Base-by-base conservation (phyloP, 1,284 basidiomycete genomes). In the Cryptococcus maquisensis region DNA sequence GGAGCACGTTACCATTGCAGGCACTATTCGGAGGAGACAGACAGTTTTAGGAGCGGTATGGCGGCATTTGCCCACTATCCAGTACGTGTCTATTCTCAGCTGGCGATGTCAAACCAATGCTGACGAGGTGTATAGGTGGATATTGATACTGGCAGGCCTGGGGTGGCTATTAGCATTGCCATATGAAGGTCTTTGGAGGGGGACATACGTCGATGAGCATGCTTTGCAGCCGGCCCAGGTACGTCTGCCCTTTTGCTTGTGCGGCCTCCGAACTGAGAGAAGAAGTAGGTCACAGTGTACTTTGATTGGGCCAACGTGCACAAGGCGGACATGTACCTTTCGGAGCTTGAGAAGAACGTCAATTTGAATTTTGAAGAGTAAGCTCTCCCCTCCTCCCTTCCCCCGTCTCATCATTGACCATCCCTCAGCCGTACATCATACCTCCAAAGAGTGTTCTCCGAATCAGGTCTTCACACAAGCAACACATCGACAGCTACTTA, bases 271-370 rank as follows among this genome's bases (percentile, higher is more conserved):
- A 20, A 42, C 38, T 49, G 6, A 13, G 15, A 16, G 16, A 21
- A 15, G 40, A 18, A 6, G n/a, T 41, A 94, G 90, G 90, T 93
- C 23, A 87, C 84, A 54, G 89, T 87, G 12, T 84, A 90, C 66
- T 96, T 86, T 85, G 82, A 82, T 64, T 96, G 93, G 93, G 81
- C 78, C 48, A 86, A 96, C 50, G 94, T 96, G 5, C 85, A 88
- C 60, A 77, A 78, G 47, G 91, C 94, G 4, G 93, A 97, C 72
- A 61, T 65, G 28, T 90, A 90, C 69, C 80, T 95, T 2, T 81
- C 79, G 16, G 77, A 83, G 47, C 72, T 96, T 26, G 88, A 89
- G 67, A 67, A 62, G 24, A 32, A 15, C n/a, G 53, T 79, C 81
- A 89, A 90, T 75, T 80, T 82, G 42, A 83, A 83, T 21, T 86